Evolutionary conservation across 1,139 yeast genomes (phyloP), one percentile per base, ranked within the genome.

Genomic region (Protomyces macrosporus): DNA sequence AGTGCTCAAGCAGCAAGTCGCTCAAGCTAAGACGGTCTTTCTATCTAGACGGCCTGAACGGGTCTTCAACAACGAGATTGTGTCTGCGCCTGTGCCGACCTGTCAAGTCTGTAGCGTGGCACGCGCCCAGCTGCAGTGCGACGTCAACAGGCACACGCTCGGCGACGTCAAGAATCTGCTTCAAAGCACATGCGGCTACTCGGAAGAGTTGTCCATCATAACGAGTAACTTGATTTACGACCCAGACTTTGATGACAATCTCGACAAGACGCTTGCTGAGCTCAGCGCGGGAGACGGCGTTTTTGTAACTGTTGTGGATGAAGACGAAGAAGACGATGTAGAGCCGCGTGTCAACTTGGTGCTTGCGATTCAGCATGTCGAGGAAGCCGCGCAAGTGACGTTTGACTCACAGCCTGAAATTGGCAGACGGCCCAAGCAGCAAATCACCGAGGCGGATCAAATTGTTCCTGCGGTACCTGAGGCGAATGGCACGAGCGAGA

Each of bases 191-290:
- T 85, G 86, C 70, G 79, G 78, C 0, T 90, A 84, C 72, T 79
- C 81, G 4, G 88, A 85, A 32, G 96, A 87, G 65, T 77, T 90
- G 1, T 79, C 88, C 4, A 77, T 93, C 0, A 82, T 88, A 48
- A 79, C 85, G 32, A 83, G 85, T 42, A 82, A 81, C 68, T 78
- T 93, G 67, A 75, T 95, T 9, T 90, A 89, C 71, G 98, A 95
- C 74, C 80, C 80, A 60, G 99, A 95, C 71, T 90, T 89, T 74
- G 97, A 90, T 62, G 98, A 91, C 71, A 86, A 91, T 71, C 70
- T 80, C 7, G 78, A 77, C 0, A 78, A 77, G 53, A 74, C 79
- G 0, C 75, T 93, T 32, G 66, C 69, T 0, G 83, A 82, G 1
- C 74, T 93, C 32, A 87, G 86, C 4, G 76, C 91, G 39, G 71